A percentile compares a stretch with the other conserved stretches of the same genome.
phyloP scores from a whole-genome alignment of 176 grass and related monocot genomes.

The Rhipidocladum racemiflorum region DNA sequence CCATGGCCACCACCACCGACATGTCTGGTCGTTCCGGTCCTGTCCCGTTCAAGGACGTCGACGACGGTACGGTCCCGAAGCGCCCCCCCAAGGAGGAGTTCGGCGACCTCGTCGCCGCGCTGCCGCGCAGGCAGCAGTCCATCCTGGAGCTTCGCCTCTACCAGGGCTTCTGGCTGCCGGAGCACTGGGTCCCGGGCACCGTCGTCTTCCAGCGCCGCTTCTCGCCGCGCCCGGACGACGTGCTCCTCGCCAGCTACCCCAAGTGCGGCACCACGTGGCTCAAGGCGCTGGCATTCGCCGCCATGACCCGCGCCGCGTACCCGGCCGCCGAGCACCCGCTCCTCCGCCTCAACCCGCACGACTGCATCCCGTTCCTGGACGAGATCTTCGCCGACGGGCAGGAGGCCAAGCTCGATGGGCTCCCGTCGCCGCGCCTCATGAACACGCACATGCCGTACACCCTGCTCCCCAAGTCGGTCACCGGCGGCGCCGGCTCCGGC shows the following conservation, averaged over 20 bases:
- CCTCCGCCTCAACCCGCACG: constrained; percentile 45
- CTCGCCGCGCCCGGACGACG: constrained; percentile 27
- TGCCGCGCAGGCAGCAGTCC: constrained; percentile 16
- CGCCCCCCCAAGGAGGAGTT: constrained; percentile 6
- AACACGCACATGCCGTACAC: constrained; percentile 50
- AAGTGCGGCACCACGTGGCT: constrained; percentile 49
- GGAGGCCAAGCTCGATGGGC: constrained; percentile 13
- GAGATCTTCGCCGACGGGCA: constrained; percentile 23
- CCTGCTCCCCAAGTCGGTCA: constrained; percentile 28
- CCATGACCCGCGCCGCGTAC: constrained; percentile 12
- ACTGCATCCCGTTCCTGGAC: constrained; percentile 44
- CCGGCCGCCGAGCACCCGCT: constrained; percentile 35
- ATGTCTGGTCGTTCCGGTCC: neutral
- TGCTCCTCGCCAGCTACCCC: constrained; percentile 40
- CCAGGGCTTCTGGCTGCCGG: constrained; percentile 28
- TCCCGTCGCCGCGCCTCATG: constrained; percentile 51
- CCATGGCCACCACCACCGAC: neutral
- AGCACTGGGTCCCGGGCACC: neutral
- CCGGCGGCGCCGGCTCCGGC: neutral
- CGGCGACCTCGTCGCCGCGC: constrained; percentile 15
- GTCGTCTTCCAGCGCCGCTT: constrained; percentile 26
- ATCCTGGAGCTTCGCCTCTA: neutral
- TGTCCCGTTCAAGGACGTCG: constrained; percentile 39
- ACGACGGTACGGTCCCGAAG: neutral
- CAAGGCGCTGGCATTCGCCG: constrained; percentile 28